Conservation (phyloP, 1,139 yeast genomes). For the Geotrichum restrictum region DNA sequence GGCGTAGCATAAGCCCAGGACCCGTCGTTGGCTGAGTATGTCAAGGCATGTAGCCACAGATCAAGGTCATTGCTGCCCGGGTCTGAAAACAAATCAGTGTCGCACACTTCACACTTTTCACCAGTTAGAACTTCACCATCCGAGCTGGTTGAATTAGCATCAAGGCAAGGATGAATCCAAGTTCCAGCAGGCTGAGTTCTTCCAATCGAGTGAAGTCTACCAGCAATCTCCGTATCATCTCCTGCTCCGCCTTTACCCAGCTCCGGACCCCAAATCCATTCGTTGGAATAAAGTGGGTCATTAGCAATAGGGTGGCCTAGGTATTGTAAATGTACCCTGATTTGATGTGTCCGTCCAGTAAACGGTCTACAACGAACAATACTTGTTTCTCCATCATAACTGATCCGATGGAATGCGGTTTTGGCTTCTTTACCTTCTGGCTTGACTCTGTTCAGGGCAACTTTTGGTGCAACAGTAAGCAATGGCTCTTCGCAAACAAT, state of each 20-base stretch:
- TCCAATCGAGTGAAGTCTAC: slow-evolving; percentile 59
- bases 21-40: slow-evolving; percentile 53
- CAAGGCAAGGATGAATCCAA: slow-evolving; percentile 48
- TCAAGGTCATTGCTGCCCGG: slow-evolving; percentile 85
- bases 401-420: slow-evolving; percentile 51
- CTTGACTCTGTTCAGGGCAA: slow-evolving; percentile 71
- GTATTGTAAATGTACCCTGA: slow-evolving; percentile 84
- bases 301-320: slow-evolving; percentile 89
- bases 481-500: slow-evolving; percentile 65
- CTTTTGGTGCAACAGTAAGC: slow-evolving; percentile 68
- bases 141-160: slow-evolving; percentile 15
- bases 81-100: slow-evolving; percentile 72
- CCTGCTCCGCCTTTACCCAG: slow-evolving; percentile 55
- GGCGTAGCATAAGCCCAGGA: slow-evolving; percentile 77
- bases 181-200: slow-evolving; percentile 63
- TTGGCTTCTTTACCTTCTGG: slow-evolving; percentile 58
- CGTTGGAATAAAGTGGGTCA: slow-evolving; percentile 79
- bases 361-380: slow-evolving; percentile 78
- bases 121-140: slow-evolving; percentile 60
- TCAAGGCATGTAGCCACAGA: slow-evolving; percentile 85
- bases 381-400: slow-evolving; percentile 60
- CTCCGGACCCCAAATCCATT: slow-evolving; percentile 64
- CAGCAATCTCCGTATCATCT: slow-evolving; percentile 46
- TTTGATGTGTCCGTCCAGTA: slow-evolving; percentile 94
- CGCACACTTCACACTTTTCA: slow-evolving; percentile 61